Evolutionary conservation across 78 protist species (phyloP).

Genomic region (Bodo saltans): DNA sequence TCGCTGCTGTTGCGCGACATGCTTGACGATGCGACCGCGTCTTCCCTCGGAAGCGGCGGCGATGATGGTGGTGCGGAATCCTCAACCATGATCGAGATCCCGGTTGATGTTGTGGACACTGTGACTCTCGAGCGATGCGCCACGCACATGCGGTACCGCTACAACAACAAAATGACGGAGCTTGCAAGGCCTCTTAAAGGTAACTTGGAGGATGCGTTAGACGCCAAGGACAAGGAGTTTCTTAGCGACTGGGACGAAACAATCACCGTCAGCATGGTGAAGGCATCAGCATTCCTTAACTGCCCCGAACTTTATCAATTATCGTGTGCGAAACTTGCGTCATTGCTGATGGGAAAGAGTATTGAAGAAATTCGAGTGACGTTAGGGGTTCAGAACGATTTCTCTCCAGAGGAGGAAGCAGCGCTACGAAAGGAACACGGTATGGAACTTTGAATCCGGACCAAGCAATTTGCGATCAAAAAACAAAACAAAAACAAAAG

Average conservation of each 20-base stretch:
- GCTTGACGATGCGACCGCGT: not conserved
- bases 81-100: too few species aligned
- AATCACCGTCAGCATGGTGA: slow-evolving; percentile 10
- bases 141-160: slow-evolving; percentile 20
- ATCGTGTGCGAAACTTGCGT: slow-evolving; percentile 78
- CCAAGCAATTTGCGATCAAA: not conserved
- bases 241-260: slow-evolving; percentile 1
- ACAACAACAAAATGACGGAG: not conserved
- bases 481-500: not conserved
- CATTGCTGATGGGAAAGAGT: slow-evolving; percentile 81
- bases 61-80: too few species aligned
- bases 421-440: slow-evolving; percentile 79
- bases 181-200: slow-evolving; percentile 34
- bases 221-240: slow-evolving; percentile 35
- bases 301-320: slow-evolving; percentile 82
- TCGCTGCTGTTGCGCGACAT: not conserved
- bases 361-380: slow-evolving; percentile 84
- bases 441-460: not conserved
- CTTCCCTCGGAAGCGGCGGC: too few species aligned
- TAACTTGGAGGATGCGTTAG: slow-evolving; percentile 21
- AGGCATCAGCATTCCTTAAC: slow-evolving; percentile 85
- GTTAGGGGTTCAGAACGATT: slow-evolving; percentile 82
- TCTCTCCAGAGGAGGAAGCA: slow-evolving; percentile 91
- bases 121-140: not conserved
- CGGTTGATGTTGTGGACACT: not conserved